Conservation (phyloP, 108 stramenopile genomes). For the Cyclostephanos tholiformis region DNA sequence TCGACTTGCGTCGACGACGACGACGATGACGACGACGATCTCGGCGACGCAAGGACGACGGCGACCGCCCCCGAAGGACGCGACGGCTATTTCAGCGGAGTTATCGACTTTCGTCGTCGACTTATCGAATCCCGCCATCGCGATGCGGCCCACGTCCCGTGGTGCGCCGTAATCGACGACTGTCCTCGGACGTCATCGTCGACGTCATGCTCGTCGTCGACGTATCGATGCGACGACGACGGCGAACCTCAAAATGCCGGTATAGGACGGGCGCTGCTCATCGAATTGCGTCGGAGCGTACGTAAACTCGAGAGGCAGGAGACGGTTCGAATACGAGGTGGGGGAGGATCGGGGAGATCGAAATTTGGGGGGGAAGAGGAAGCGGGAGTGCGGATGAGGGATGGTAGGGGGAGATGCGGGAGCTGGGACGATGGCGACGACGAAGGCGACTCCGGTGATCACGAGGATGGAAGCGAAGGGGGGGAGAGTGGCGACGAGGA, state of each 20-base stretch:
- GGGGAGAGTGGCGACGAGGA: neutral
- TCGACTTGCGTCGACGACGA: constrained; percentile 22
- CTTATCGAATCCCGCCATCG: constrained; percentile 43
- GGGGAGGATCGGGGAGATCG: neutral
- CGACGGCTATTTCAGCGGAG: neutral
- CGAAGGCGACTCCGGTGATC: neutral
- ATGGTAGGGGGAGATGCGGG: neutral
- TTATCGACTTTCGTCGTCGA: neutral
- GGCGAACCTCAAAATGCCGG: constrained; percentile 50
- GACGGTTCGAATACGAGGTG: constrained; percentile 15
- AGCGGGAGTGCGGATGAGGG: too few species aligned
- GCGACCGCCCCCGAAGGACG: too few species aligned
- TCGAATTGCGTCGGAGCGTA: constrained; percentile 29
- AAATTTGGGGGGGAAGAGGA: too few species aligned
- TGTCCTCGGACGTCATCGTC: neutral
- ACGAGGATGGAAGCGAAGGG: too few species aligned
- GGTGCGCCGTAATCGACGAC: constrained; percentile 14
- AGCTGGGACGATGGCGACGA: constrained; percentile 1
- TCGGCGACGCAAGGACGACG: too few species aligned
- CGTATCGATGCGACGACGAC: constrained; percentile 54
- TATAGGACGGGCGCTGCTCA: constrained; percentile 39
- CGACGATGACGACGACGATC: neutral
- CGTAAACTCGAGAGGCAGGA: constrained; percentile 9
- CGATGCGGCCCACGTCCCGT: constrained; percentile 63
- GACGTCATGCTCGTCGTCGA: too few species aligned